phyloP scores from a whole-genome alignment of 2,329 filamentous ascomycete genomes.

The Hymenoscyphus salicellus region DNA sequence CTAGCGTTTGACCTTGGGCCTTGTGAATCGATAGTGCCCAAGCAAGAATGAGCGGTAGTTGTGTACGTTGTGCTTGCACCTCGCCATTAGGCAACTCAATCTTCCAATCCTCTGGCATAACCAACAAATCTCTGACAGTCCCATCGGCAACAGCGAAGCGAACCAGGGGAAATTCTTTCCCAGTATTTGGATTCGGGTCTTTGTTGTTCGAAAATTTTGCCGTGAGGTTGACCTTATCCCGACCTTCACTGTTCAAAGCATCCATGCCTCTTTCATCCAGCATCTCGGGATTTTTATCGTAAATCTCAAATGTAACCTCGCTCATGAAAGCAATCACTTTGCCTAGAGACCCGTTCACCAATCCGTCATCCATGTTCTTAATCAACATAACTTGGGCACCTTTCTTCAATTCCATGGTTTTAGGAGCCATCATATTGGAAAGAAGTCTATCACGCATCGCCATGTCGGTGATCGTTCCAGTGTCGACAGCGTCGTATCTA shows the following conservation, averaged over 20 bases:
- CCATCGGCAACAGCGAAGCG: slow-evolving; percentile 80
- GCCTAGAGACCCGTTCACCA: slow-evolving; percentile 93
- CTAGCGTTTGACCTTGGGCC: slow-evolving; percentile 85
- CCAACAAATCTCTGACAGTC: slow-evolving; percentile 71
- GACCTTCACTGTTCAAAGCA: slow-evolving; percentile 42
- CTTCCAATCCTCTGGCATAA: slow-evolving; percentile 89
- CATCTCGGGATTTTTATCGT: slow-evolving; percentile 55
- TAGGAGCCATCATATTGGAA: slow-evolving; percentile 89
- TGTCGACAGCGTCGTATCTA: slow-evolving; percentile 71
- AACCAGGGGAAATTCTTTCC: slow-evolving; percentile 74
- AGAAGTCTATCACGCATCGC: slow-evolving; percentile 72
- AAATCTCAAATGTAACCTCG: slow-evolving; percentile 58
- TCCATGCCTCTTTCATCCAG: slow-evolving; percentile 48
- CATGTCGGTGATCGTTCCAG: slow-evolving; percentile 64
- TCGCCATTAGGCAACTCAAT: slow-evolving; percentile 95
- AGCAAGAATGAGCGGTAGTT: slow-evolving; percentile 84
- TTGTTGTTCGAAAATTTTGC: slow-evolving; percentile 43
- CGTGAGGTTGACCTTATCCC: slow-evolving; percentile 43
- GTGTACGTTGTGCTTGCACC: slow-evolving; percentile 79
- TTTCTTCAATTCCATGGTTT: slow-evolving; percentile 75
- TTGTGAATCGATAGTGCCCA: slow-evolving; percentile 99
- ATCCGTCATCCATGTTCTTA: slow-evolving; percentile 91
- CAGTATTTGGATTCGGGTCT: slow-evolving; percentile 40
- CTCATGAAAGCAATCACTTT: slow-evolving; percentile 81
- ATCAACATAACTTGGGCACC: slow-evolving; percentile 99